These are phyloP conservation scores for Ustilago crameri DNA, from an alignment of 1,284 basidiomycete species.

Conservation along the genomic window DNA sequence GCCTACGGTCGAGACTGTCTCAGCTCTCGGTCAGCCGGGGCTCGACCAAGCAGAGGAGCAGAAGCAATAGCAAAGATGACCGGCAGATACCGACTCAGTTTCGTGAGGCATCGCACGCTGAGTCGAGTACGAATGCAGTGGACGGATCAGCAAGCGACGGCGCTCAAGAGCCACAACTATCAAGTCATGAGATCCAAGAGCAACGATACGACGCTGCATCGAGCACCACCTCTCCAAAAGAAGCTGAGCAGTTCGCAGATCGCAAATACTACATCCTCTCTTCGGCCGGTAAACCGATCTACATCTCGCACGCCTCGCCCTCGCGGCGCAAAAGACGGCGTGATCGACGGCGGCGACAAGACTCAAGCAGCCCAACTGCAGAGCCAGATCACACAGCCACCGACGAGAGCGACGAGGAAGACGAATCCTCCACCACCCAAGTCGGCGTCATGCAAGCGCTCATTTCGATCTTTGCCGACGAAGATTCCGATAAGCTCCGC, in stretches of 20 bases:
- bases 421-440: constrained; percentile 78
- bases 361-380: background rate
- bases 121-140: background rate
- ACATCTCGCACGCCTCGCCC: constrained; percentile 46
- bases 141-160: background rate
- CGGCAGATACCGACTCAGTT: constrained; percentile 14
- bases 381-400: background rate
- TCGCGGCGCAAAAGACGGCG: constrained; percentile 17
- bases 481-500: constrained; percentile 57
- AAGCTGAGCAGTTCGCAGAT: constrained; percentile 28
- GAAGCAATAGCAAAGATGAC: constrained; percentile 26
- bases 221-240: background rate
- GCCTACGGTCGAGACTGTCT: constrained; percentile 22
- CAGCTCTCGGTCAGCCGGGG: constrained; percentile 32
- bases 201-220: background rate
- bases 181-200: background rate
- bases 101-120: constrained; percentile 1
- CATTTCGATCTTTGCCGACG: constrained; percentile 74
- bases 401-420: constrained; percentile 63
- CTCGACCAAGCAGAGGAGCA: constrained; percentile 16
- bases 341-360: constrained; percentile 12
- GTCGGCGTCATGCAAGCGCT: constrained; percentile 95
- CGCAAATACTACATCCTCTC: constrained; percentile 58
- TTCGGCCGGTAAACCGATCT: constrained; percentile 61
- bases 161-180: background rate